These are phyloP conservation scores for Pyracantha coccinea DNA, from an alignment of 331 rosid genomes.

Conservation along the genomic window DNA sequence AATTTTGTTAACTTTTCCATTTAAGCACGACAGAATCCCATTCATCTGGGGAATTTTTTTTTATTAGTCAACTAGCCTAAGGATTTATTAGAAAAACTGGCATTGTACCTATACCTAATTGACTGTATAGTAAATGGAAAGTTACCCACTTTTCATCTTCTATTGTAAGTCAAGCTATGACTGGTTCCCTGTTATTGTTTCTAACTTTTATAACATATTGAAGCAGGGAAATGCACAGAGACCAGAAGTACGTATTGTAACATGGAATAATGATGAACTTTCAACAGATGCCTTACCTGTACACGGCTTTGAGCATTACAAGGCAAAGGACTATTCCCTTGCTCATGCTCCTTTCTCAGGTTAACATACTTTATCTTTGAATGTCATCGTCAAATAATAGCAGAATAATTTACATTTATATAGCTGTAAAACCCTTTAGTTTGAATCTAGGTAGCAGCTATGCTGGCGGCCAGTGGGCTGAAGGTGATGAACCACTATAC, in stretches of 20 bases:
- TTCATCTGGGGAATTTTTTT: neutral
- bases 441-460: slow-evolving; percentile 91
- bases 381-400: slow-evolving; percentile 18
- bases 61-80: no score
- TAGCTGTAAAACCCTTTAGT: slow-evolving; percentile 23
- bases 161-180: neutral
- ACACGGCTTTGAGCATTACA: slow-evolving; percentile 94
- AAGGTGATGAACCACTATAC: slow-evolving; percentile 94
- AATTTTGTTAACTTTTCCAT: neutral
- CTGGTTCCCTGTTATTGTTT: neutral
- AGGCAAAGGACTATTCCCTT: slow-evolving; percentile 96
- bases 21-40: neutral
- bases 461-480: slow-evolving; percentile 99
- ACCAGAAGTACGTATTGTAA: slow-evolving; percentile 87
- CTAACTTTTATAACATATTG: slow-evolving; percentile 22
- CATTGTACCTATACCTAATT: no score
- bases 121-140: neutral
- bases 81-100: no score
- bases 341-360: slow-evolving; percentile 99
- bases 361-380: slow-evolving; percentile 41
- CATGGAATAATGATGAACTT: slow-evolving; percentile 94
- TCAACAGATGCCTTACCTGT: slow-evolving; percentile 97
- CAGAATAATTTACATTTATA: slow-evolving; percentile 16
- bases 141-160: neutral
- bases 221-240: slow-evolving; percentile 94